Conservation (phyloP, 495 filamentous ascomycete genomes). For the Achaetomiella virescens region DNA sequence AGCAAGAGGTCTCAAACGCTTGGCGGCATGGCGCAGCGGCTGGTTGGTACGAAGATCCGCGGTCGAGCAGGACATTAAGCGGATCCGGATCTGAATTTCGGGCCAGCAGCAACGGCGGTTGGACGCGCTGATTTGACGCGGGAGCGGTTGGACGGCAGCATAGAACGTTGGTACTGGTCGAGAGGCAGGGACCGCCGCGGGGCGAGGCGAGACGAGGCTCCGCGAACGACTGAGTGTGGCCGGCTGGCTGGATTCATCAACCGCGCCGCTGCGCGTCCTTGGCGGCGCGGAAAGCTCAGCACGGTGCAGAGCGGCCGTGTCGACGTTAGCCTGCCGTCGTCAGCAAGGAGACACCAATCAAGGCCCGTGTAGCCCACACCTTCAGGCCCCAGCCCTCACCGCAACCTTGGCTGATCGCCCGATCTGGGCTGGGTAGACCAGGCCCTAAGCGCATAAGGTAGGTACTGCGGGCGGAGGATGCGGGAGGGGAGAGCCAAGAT, state of each 20-base stretch:
- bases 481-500: not conserved
- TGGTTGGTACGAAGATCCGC: slow-evolving; percentile 16
- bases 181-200: not conserved
- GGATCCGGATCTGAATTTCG: not conserved
- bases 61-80: slow-evolving; percentile 9
- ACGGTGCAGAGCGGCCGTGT: slow-evolving; percentile 6
- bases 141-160: too few relatives aligned
- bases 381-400: slow-evolving; percentile 16
- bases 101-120: slow-evolving; percentile 1
- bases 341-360: slow-evolving; percentile 16
- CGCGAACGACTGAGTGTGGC: not conserved
- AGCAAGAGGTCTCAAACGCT: slow-evolving; percentile 15
- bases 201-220: not conserved
- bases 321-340: not conserved
- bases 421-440: slow-evolving; percentile 11
- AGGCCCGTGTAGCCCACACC: not conserved
- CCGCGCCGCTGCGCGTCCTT: slow-evolving; percentile 21
- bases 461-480: slow-evolving; percentile 1
- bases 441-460: not conserved
- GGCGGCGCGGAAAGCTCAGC: slow-evolving; percentile 12
- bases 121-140: too few relatives aligned
- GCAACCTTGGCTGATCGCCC: slow-evolving; percentile 18
- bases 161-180: not conserved
- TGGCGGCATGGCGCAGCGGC: slow-evolving; percentile 25
- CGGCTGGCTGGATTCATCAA: not conserved